Percentiles rank a stretch among this genome's conserved stretches.
phyloP scores from a whole-genome alignment of 129 eudicot genomes.

The Arctium minus region DNA sequence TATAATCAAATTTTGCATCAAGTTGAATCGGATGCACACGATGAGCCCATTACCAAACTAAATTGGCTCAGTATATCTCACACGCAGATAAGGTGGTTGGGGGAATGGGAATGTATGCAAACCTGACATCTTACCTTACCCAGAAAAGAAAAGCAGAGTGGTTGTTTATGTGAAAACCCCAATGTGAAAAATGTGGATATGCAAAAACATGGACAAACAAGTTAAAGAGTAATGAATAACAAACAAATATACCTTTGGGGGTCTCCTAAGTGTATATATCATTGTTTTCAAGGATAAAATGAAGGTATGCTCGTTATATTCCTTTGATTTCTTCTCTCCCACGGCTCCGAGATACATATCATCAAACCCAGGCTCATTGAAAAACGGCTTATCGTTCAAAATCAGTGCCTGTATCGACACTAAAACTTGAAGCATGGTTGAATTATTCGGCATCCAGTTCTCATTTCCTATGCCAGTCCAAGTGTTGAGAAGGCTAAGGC shows the following conservation, averaged over 20 bases:
- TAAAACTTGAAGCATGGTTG: slow-evolving; percentile 70
- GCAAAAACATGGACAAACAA: neutral
- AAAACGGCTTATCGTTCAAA: slow-evolving; percentile 51
- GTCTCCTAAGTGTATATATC: slow-evolving; percentile 59
- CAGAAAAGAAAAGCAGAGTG: neutral
- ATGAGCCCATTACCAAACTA: too few relatives aligned
- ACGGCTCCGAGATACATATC: slow-evolving; percentile 24
- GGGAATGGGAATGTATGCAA: too few relatives aligned
- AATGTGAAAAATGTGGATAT: neutral
- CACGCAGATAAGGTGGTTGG: neutral
- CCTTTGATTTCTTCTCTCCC: slow-evolving; percentile 38
- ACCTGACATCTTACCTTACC: neutral
- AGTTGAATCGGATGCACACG: neutral
- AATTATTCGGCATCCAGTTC: slow-evolving; percentile 56
- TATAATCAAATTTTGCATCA: neutral
- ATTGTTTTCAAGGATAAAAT: slow-evolving; percentile 58
- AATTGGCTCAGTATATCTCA: neutral
- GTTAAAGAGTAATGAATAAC: neutral
- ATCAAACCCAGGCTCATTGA: slow-evolving; percentile 64
- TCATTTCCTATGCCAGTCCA: slow-evolving; percentile 54
- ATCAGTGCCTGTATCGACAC: slow-evolving; percentile 70
- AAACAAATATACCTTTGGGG: slow-evolving; percentile 46
- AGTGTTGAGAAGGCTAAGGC: slow-evolving; percentile 65
- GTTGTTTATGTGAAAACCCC: neutral
- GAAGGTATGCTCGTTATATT: slow-evolving; percentile 44